phyloP scores from a whole-genome alignment of 306 rosid genomes.

The Sphenostylis stenocarpa region DNA sequence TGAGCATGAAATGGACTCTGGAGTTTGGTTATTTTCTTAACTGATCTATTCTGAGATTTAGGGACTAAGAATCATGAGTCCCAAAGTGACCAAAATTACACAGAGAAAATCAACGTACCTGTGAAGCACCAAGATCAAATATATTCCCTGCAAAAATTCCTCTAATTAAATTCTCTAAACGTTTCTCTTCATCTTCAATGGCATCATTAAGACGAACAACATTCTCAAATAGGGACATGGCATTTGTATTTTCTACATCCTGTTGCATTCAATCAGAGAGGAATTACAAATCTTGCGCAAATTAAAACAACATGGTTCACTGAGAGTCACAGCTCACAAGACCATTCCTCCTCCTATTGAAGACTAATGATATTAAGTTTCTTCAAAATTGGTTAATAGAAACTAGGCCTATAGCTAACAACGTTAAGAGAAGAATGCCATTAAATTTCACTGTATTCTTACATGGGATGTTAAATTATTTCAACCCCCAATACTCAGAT shows the following conservation, averaged over 20 bases:
- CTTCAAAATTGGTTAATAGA: constrained; percentile 24
- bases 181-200: constrained; percentile 81
- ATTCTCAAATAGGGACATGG: constrained; percentile 67
- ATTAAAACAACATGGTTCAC: constrained; percentile 25
- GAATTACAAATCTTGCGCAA: not conserved
- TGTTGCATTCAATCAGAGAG: constrained; percentile 25
- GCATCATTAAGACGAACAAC: constrained; percentile 75
- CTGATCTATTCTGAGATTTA: constrained; percentile 3
- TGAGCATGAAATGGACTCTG: not conserved
- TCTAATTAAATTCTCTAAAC: constrained; percentile 76
- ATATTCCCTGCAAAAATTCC: constrained; percentile 95
- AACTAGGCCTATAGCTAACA: constrained; percentile 1
- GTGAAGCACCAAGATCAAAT: constrained; percentile 95
- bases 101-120: constrained; percentile 49
- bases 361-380: not conserved
- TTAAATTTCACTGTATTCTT: not conserved
- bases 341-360: not conserved
- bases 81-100: constrained; percentile 14
- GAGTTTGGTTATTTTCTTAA: not conserved
- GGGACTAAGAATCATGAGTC: not conserved
- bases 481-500: not conserved
- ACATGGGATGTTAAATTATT: constrained; percentile 19
- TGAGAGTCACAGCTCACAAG: constrained; percentile 8
- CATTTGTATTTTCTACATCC: constrained; percentile 95
- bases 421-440: not conserved